A percentile compares a stretch with the other conserved stretches of the same genome.
Evolutionary conservation across 1,139 yeast species (phyloP).

Genomic region (Pichia sp.): DNA sequence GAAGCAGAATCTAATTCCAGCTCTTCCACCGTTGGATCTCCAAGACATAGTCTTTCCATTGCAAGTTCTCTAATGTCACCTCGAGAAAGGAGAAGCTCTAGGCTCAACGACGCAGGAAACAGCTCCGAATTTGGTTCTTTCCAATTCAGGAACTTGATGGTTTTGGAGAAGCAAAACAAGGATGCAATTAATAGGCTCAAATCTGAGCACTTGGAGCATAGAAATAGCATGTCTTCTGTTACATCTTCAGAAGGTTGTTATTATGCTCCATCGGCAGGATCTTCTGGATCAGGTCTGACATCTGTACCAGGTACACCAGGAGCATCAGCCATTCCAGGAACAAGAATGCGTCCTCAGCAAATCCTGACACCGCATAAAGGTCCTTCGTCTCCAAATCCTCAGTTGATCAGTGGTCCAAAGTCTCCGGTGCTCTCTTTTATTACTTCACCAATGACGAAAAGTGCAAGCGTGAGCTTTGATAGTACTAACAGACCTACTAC

Average conservation of each 20-base stretch:
- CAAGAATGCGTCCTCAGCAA: slow-evolving; percentile 9
- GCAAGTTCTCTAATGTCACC: slow-evolving; percentile 12
- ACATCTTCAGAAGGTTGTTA: slow-evolving; percentile 23
- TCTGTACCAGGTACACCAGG: slow-evolving; percentile 3
- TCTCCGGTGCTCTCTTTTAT: slow-evolving; percentile 10
- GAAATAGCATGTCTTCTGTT: slow-evolving; percentile 26
- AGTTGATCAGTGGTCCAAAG: slow-evolving; percentile 6
- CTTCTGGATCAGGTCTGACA: slow-evolving; percentile 13
- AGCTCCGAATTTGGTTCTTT: slow-evolving; percentile 85
- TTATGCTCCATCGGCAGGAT: slow-evolving; percentile 14
- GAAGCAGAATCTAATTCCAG: slow-evolving; percentile 19
- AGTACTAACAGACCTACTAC: slow-evolving; percentile 1
- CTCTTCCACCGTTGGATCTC: slow-evolving; percentile 23
- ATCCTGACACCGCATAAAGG: slow-evolving; percentile 8
- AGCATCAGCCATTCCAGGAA: slow-evolving; percentile 15
- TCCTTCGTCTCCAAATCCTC: slow-evolving; percentile 9
- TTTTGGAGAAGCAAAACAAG: slow-evolving; percentile 88
- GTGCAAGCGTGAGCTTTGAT: not conserved
- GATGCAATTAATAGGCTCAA: slow-evolving; percentile 85
- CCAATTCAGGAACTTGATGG: slow-evolving; percentile 80
- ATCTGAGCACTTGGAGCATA: slow-evolving; percentile 64
- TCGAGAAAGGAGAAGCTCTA: slow-evolving; percentile 42
- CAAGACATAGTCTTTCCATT: slow-evolving; percentile 21
- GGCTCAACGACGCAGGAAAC: slow-evolving; percentile 58
- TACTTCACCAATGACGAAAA: slow-evolving; percentile 6